phyloP scores from a whole-genome alignment of 257 asterid genomes.

The Euphrasia confusa region DNA sequence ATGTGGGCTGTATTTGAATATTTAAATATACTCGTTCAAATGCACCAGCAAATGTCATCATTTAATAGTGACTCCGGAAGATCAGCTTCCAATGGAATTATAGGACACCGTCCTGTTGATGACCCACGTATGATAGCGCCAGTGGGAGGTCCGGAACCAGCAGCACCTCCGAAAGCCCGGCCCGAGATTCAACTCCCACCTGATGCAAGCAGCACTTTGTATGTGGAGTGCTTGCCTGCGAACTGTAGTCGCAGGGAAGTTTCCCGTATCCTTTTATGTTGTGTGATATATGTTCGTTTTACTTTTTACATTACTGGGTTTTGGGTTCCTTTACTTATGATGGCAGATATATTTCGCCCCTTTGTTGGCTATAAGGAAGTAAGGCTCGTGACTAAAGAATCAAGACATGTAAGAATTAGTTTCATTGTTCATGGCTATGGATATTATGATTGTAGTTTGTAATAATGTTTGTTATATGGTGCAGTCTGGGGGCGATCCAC shows the following conservation, averaged over 20 bases:
- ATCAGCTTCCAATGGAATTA: constrained; percentile 43
- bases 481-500: constrained; percentile 69
- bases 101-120: constrained; percentile 45
- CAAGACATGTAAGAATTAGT: constrained; percentile 57
- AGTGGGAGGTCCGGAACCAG: constrained; percentile 44
- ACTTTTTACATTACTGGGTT: constrained; percentile 1
- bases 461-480: constrained; percentile 14
- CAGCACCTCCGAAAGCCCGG: constrained; percentile 38
- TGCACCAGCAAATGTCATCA: constrained; percentile 49
- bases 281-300: background rate
- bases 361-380: constrained; percentile 79
- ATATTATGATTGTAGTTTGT: background rate
- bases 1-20: background rate
- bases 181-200: constrained; percentile 69
- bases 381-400: constrained; percentile 68
- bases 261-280: constrained; percentile 68
- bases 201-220: constrained; percentile 78
- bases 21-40: constrained; percentile 20
- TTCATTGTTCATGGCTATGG: background rate
- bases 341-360: constrained; percentile 82
- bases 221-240: constrained; percentile 51
- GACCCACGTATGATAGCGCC: constrained; percentile 45
- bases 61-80: constrained; percentile 50
- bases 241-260: constrained; percentile 77
- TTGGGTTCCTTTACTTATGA: constrained; percentile 41